phyloP scores from a whole-genome alignment of 2,329 filamentous ascomycete genomes.

The Remersonia thermophila region DNA sequence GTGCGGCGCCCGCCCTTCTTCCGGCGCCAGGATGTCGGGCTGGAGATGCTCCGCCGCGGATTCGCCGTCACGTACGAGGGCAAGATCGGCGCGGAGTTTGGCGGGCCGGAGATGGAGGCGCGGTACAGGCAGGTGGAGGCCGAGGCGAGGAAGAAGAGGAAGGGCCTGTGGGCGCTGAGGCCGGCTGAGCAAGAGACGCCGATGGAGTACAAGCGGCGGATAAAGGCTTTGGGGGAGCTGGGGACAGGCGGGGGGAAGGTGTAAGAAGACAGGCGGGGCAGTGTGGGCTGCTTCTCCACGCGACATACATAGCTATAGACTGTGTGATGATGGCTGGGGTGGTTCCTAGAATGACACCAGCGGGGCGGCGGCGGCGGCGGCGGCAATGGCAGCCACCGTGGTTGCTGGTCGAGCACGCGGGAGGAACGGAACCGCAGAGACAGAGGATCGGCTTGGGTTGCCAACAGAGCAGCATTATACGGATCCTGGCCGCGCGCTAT shows the following conservation, averaged over 20 bases:
- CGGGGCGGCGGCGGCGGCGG: too few relatives aligned
- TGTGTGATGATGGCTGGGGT: too few relatives aligned
- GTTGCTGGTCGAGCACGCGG: too few relatives aligned
- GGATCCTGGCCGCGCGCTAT: too few relatives aligned
- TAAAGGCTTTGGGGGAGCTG: slow-evolving; percentile 19
- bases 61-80: slow-evolving; percentile 90
- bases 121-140: slow-evolving; percentile 55
- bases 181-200: slow-evolving; percentile 60
- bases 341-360: too few relatives aligned
- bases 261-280: slow-evolving; percentile 8
- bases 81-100: slow-evolving; percentile 81
- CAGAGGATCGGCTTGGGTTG: too few relatives aligned
- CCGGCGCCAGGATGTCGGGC: slow-evolving; percentile 57
- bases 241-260: slow-evolving; percentile 14
- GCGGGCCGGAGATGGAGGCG: slow-evolving; percentile 46
- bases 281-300: neutral
- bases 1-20: slow-evolving; percentile 53
- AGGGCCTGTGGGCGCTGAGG: slow-evolving; percentile 66
- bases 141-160: slow-evolving; percentile 49
- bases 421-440: too few relatives aligned
- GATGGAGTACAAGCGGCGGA: slow-evolving; percentile 66
- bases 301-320: too few relatives aligned
- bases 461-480: too few relatives aligned
- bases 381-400: too few relatives aligned
- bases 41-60: slow-evolving; percentile 78